Percentiles rank a stretch among this genome's conserved stretches.
These are phyloP conservation scores for Sporothrix mexicana DNA, from an alignment of 2,329 filamentous ascomycete genomes.

Conservation along the genomic window DNA sequence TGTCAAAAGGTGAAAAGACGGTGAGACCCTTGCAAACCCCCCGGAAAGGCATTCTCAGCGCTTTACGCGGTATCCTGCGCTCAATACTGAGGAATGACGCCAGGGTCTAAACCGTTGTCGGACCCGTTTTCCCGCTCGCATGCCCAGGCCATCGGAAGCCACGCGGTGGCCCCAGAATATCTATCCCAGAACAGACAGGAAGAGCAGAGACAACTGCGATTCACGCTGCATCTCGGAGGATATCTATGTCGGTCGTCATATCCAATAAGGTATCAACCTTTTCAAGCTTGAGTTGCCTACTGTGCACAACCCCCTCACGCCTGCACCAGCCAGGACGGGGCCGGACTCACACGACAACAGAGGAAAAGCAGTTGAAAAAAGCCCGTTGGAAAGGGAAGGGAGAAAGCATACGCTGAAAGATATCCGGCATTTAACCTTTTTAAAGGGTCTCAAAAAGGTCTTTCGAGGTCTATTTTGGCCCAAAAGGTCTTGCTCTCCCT, in stretches of 20 bases:
- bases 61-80: not conserved
- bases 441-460: not conserved
- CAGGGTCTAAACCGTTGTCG: constrained; percentile 12
- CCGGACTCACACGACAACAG: not conserved
- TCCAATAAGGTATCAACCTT: too few species aligned
- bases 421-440: not conserved
- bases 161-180: not conserved
- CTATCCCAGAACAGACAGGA: not conserved
- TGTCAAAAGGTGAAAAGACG: not conserved
- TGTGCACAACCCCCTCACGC: not conserved
- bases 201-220: not conserved
- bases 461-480: not conserved
- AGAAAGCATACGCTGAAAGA: not conserved
- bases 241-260: not conserved
- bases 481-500: constrained; percentile 10
- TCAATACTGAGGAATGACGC: not conserved
- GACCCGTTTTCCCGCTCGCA: not conserved
- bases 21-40: not conserved
- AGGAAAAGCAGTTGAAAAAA: too few species aligned
- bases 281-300: not conserved
- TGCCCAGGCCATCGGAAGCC: not conserved
- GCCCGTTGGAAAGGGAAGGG: not conserved
- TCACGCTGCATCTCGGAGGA: not conserved
- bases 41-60: constrained; percentile 1
- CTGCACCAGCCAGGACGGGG: constrained; percentile 2